Evolutionary conservation across 371 early-diverging fungal genomes (phyloP), one percentile per base, ranked within the genome.

Genomic region (Mucor sp.): DNA sequence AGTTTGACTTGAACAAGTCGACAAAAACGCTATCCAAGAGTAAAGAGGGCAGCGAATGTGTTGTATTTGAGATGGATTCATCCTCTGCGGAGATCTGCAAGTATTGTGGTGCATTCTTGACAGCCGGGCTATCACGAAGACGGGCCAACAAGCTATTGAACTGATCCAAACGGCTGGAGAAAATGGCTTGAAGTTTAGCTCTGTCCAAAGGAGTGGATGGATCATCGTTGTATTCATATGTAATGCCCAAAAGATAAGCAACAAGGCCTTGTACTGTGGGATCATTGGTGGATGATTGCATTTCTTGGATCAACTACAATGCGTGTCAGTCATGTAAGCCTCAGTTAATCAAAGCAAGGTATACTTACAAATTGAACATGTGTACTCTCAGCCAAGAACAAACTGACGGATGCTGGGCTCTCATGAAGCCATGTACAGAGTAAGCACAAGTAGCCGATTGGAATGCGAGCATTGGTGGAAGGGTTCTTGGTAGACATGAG

Each of bases 191-290:
- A 28, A 97, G 78, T 33, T 87, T 89, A 15, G 85, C 83, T 67
- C 94, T 87, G 19, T 84, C 82, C 57, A 94, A 85, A 3, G 88
- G 85, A 5, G 94, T 82, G 55, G 90, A 90, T 4, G 88, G 76
- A 53, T 94, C 93, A 77, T 93, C 85, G 68, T 97, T 93, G 71
- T 88, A 95, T 79, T 96, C 91, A 60, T 94, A 94, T 23, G 92
- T 84, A 12, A 96, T 85, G 1, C 95, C 94, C 14, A 97, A 77
- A 12, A 97, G 68, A 74, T 91, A 96, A 2, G 97, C 95, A 4
- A 94, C 87, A 35, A 97, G 76, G 6, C 98, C 98, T 78, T 97
- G 97, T 2, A 95, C 89, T 56, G 91, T 78, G 11, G 93, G 87
- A 70, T 95, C 92, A 47, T 92, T 88, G 3, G 91, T 89, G 11